Percentiles rank a stretch among this genome's conserved stretches.
Evolutionary conservation across 495 filamentous ascomycete genomes (phyloP).

Genomic region (Trypethelium eluteriae): DNA sequence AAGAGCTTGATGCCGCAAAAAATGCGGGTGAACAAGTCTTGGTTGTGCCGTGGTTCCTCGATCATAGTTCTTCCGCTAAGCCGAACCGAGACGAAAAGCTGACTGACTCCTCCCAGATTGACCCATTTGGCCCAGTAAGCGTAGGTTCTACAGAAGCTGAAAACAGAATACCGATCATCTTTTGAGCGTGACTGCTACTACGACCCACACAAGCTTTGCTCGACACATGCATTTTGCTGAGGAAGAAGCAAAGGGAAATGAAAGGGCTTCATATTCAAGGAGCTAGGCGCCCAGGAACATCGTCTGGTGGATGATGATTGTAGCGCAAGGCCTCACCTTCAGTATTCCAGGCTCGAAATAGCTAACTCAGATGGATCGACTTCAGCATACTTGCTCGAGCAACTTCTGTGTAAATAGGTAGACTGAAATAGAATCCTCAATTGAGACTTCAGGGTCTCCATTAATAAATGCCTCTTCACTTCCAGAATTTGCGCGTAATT

Average conservation of each 20-base stretch:
- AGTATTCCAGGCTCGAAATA: not conserved
- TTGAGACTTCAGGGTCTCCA: not conserved
- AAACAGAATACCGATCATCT: not conserved
- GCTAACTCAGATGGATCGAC: not conserved
- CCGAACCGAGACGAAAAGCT: conserved; percentile 3
- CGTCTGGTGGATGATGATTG: not conserved
- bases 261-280: not conserved
- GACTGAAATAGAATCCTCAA: not conserved
- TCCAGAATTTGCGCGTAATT: not conserved
- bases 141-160: not conserved
- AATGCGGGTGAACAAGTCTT: not conserved
- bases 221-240: not conserved
- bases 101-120: not conserved
- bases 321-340: not conserved
- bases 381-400: not conserved
- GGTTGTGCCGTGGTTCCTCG: not conserved
- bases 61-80: not conserved
- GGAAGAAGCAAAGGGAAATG: not conserved
- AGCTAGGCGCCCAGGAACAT: not conserved
- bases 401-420: conserved; percentile 6
- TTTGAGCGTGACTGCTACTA: not conserved
- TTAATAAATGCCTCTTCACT: not conserved
- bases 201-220: not conserved
- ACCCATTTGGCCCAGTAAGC: not conserved
- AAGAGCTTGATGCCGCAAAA: not conserved